phyloP scores from a whole-genome alignment of 306 rosid species.

The Geum urbanum region DNA sequence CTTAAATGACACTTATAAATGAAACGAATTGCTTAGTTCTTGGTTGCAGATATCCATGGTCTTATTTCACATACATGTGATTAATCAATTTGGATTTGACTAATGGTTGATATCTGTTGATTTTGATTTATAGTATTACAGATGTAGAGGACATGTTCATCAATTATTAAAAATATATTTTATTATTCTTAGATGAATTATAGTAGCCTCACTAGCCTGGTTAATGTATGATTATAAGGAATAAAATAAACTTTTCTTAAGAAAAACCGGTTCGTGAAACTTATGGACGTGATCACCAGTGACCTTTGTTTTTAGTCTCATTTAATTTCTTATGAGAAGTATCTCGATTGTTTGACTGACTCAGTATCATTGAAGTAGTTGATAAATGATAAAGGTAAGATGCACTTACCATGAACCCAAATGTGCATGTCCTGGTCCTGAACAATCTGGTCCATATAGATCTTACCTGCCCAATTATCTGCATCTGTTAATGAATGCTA shows the following conservation, averaged over 20 bases:
- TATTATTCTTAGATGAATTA: neutral
- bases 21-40: neutral
- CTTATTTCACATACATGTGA: neutral
- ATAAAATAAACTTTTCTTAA: neutral
- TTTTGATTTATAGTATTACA: neutral
- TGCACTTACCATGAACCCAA: neutral
- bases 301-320: neutral
- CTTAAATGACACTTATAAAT: slow-evolving; percentile 6
- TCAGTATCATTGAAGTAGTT: neutral
- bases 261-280: neutral
- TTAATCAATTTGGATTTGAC: neutral
- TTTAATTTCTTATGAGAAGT: neutral
- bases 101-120: neutral
- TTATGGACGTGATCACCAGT: neutral
- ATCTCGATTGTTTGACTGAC: neutral
- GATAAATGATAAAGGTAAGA: neutral
- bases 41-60: neutral
- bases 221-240: neutral
- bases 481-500: neutral
- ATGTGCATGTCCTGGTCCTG: neutral
- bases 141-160: neutral
- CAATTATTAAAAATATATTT: neutral
- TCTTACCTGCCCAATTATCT: neutral
- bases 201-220: neutral
- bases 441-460: neutral